These are phyloP conservation scores for Saccharum officinarum DNA, from an alignment of 176 grass and related monocot genomes.

Conservation along the genomic window DNA sequence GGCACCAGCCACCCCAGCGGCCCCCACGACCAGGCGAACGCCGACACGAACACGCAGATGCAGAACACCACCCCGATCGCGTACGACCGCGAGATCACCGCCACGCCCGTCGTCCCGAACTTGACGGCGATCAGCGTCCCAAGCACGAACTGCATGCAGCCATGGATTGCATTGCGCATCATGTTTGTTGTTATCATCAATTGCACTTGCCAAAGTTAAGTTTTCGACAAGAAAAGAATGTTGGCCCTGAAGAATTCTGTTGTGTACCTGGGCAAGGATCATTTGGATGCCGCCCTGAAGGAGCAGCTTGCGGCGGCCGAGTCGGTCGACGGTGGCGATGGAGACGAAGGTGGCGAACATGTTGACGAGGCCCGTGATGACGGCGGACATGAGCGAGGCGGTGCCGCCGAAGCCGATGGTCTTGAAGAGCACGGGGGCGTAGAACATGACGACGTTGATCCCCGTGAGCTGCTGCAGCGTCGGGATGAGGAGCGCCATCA, in stretches of 20 bases:
- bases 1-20: constrained; percentile 86
- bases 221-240: background rate
- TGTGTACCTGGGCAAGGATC: constrained; percentile 28
- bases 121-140: constrained; percentile 37
- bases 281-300: constrained; percentile 36
- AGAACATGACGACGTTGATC: constrained; percentile 70
- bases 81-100: constrained; percentile 22
- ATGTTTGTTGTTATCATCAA: background rate
- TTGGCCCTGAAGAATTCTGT: background rate
- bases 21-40: constrained; percentile 87
- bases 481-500: constrained; percentile 34
- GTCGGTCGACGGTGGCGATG: constrained; percentile 44
- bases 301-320: constrained; percentile 45
- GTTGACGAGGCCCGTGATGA: constrained; percentile 53
- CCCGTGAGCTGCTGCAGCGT: constrained; percentile 57
- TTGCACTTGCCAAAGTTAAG: background rate
- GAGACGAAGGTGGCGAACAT: constrained; percentile 48
- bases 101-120: constrained; percentile 35
- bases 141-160: constrained; percentile 28
- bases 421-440: constrained; percentile 56
- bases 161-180: background rate
- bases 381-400: constrained; percentile 51
- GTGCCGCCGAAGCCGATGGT: constrained; percentile 48
- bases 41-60: constrained; percentile 88
- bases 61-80: constrained; percentile 37